A percentile compares a stretch with the other conserved stretches of the same genome.
phyloP scores from a whole-genome alignment of 306 rosid genomes.

The Erythrophleum fordii region DNA sequence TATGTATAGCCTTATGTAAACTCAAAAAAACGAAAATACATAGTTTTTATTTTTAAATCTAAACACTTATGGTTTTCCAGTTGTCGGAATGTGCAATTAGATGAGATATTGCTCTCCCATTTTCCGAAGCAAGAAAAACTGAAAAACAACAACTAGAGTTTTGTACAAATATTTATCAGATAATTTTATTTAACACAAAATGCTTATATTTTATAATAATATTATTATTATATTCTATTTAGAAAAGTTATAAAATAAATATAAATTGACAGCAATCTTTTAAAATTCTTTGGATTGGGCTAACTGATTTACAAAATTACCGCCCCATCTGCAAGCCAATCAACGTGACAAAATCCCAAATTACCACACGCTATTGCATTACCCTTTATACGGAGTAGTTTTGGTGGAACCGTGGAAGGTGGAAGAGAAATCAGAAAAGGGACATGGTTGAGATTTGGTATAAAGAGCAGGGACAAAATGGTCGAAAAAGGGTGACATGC shows the following conservation, averaged over 20 bases:
- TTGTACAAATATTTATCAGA: too few species aligned
- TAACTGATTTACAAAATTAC: too few species aligned
- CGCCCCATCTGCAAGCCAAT: too few species aligned
- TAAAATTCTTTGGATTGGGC: too few species aligned
- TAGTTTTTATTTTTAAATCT: background rate
- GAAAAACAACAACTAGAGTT: background rate
- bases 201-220: too few species aligned
- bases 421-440: background rate
- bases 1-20: too few species aligned
- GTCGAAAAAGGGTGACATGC: constrained; percentile 62
- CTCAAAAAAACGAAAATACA: too few species aligned
- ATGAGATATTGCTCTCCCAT: constrained; percentile 5
- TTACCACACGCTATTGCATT: background rate
- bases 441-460: background rate
- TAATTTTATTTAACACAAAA: too few species aligned
- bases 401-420: too few species aligned
- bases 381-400: too few species aligned
- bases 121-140: background rate
- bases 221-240: too few species aligned
- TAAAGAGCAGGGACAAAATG: constrained; percentile 39
- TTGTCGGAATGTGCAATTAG: background rate
- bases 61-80: background rate
- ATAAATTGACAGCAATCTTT: background rate
- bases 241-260: too few species aligned
- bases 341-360: background rate